These are phyloP conservation scores for Avena sativa DNA, from an alignment of 176 grass and related monocot species.

Conservation along the genomic window DNA sequence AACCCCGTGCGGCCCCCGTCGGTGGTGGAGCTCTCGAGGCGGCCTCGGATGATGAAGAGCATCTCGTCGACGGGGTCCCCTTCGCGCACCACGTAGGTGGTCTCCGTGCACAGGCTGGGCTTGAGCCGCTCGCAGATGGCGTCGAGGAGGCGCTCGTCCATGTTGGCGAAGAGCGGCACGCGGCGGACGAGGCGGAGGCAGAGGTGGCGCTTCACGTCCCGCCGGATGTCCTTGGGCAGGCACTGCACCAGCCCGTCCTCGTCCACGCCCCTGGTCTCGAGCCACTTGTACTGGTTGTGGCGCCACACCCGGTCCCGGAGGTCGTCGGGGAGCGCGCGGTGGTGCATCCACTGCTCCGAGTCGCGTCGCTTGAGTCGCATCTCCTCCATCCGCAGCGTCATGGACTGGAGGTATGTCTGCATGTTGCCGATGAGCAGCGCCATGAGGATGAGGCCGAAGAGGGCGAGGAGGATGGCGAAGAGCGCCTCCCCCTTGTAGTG, in stretches of 20 bases:
- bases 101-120: slow-evolving; percentile 71
- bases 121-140: slow-evolving; percentile 80
- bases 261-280: slow-evolving; percentile 73
- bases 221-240: slow-evolving; percentile 67
- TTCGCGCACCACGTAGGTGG: slow-evolving; percentile 60
- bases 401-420: slow-evolving; percentile 90
- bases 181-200: slow-evolving; percentile 70
- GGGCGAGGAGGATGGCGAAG: slow-evolving; percentile 77
- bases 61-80: slow-evolving; percentile 82
- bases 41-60: slow-evolving; percentile 72
- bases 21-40: slow-evolving; percentile 73
- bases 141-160: slow-evolving; percentile 78
- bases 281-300: slow-evolving; percentile 81
- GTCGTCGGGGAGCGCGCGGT: slow-evolving; percentile 63
- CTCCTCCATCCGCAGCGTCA: slow-evolving; percentile 66
- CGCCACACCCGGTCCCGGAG: slow-evolving; percentile 65
- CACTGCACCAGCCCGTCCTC: slow-evolving; percentile 58
- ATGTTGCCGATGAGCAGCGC: slow-evolving; percentile 97
- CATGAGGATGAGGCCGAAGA: slow-evolving; percentile 88
- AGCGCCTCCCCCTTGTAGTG: slow-evolving; percentile 81
- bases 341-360: slow-evolving; percentile 83
- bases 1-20: slow-evolving; percentile 64
- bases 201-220: slow-evolving; percentile 79
- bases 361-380: slow-evolving; percentile 66
- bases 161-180: slow-evolving; percentile 76